Evolutionary conservation across 164 flowering plant genomes (phyloP).

Genomic region (Liriodendron chinense): DNA sequence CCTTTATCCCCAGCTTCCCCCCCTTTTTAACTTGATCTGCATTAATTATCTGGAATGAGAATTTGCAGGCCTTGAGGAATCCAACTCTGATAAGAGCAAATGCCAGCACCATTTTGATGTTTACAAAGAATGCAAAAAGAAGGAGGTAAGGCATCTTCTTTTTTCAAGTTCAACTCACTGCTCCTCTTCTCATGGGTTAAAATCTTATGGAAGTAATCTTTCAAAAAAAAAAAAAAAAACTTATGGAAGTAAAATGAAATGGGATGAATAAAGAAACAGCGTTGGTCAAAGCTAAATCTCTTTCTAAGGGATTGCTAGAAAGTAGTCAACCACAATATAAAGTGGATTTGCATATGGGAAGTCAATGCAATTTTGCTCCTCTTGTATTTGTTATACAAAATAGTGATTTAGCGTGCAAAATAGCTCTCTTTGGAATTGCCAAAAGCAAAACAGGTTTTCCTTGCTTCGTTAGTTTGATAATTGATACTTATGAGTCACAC

Average conservation of each 20-base stretch:
- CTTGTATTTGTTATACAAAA: too few species aligned
- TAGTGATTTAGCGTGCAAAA: too few species aligned
- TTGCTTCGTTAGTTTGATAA: too few species aligned
- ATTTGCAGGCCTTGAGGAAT: conserved; percentile 72
- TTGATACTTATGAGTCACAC: too few species aligned
- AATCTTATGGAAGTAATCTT: not conserved
- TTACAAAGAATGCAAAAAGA: conserved; percentile 93
- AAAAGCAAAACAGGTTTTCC: too few species aligned
- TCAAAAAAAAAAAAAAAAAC: not conserved
- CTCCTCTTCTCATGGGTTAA: not conserved
- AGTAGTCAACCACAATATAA: not conserved
- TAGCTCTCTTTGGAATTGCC: too few species aligned
- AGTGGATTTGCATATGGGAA: not conserved
- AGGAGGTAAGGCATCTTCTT: conserved; percentile 41
- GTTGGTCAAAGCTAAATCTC: too few species aligned
- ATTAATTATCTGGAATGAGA: not conserved
- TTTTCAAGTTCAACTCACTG: not conserved
- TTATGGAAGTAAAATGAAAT: not conserved
- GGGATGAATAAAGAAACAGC: not conserved
- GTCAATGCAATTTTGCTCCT: not conserved
- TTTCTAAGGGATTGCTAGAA: not conserved
- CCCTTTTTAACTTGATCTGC: not conserved
- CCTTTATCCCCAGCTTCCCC: not conserved
- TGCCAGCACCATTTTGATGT: conserved; percentile 89
- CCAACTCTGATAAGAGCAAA: conserved; percentile 70